These are phyloP conservation scores for Flaveria bidentis DNA, from an alignment of 129 eudicot species.

Conservation along the genomic window DNA sequence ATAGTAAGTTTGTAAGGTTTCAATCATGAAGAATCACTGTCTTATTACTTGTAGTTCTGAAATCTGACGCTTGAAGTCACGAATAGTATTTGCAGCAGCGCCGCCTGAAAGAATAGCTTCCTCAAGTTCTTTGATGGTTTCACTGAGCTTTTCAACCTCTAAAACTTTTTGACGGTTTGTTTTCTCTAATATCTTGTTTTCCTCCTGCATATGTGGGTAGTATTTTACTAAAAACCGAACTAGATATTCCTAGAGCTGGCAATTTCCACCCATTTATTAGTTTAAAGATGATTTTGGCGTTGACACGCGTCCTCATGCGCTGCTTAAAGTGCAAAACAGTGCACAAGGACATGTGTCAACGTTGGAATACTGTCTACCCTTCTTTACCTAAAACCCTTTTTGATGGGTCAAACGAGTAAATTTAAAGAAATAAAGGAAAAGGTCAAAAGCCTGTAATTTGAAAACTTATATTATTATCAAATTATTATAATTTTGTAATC, in stretches of 20 bases:
- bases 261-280: background rate
- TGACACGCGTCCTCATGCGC: no score
- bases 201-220: conserved; percentile 54
- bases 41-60: conserved; percentile 63
- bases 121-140: conserved; percentile 86
- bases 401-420: background rate
- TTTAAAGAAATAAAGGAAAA: background rate
- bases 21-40: background rate
- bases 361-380: background rate
- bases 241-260: background rate
- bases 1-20: background rate
- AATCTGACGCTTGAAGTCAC: conserved; percentile 65
- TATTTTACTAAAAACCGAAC: background rate
- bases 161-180: conserved; percentile 79
- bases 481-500: no score
- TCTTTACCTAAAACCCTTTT: background rate
- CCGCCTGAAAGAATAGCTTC: conserved; percentile 95
- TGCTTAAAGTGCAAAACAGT: background rate
- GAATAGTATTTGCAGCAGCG: conserved; percentile 73
- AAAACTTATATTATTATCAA: background rate
- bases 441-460: background rate
- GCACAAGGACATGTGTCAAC: background rate
- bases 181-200: conserved; percentile 82
- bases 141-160: conserved; percentile 86
- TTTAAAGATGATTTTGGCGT: background rate